Base-by-base conservation (phyloP, 495 filamentous ascomycete species). In the Penicillium steckii region DNA sequence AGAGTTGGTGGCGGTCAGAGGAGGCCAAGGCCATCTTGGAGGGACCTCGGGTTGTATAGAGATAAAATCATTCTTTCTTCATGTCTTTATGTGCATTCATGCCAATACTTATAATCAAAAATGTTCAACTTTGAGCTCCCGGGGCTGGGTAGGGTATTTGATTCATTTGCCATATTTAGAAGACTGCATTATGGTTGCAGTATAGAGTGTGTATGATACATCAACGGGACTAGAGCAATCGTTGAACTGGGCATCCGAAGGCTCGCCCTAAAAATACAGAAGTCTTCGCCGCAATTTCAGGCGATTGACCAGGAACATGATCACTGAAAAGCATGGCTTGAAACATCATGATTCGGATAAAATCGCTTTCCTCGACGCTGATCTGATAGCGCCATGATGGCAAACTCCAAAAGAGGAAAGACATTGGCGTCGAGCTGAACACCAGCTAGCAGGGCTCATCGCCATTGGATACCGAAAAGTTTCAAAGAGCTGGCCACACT, bases 1-100 rank as follows among this genome's bases (percentile, higher is more conserved):
- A 82, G 58, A 87, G 88, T 61, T 96, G 89, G 85, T 96, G 91
- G 91, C 82, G 68, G 67, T 83, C 76, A 21, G 84, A 85, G 46
- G 84, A 85, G 67, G 87, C 87, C 0, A 82, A 73, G 74, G 67
- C 66, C 3, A 90, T 91, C 62, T 59, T 89, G 46, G 80, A 87
- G 44, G 73, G 77, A 6, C 71, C 73, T 37, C 53, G 75, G 38
- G 66, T 76, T 52, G 64, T 57, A 59, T 70, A 51, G 44, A 49
- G n/a, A 23, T 18, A n/a, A 12, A 51, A 21, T 26, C 19, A 44
- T 8, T 50, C 37, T 23, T 49, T 37, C 15, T 38, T 55, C 15
- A 46, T 57, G 37, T 50, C 45, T 44, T 61, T 54, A 54, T 54
- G 53, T 62, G 41, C 52, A 50, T 64, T 59, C 52, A 59, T 66